Percentiles rank a stretch among this genome's conserved stretches.
phyloP scores from a whole-genome alignment of 371 early-diverging fungal genomes.

The Mycotypha africana region DNA sequence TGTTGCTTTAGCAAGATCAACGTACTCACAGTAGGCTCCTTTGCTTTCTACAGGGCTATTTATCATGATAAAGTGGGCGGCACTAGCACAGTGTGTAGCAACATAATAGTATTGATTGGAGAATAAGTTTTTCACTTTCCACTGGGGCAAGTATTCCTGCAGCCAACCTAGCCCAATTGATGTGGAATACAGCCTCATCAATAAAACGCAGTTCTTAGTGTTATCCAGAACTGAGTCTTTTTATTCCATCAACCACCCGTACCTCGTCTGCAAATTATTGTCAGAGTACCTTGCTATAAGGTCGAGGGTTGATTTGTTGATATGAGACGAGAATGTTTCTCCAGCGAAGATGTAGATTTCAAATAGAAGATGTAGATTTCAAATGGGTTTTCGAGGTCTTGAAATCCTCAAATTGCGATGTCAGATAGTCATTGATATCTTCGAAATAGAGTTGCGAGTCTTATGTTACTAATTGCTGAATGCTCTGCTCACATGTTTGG shows the following conservation, averaged over 20 bases:
- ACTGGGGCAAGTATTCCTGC: neutral
- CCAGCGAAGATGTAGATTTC: too few relatives aligned
- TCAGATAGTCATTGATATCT: conserved; percentile 5
- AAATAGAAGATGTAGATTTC: conserved; percentile 4
- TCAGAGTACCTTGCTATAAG: conserved; percentile 8
- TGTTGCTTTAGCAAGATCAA: too few relatives aligned
- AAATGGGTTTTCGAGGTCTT: conserved; percentile 8
- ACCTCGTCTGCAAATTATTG: conserved; percentile 6
- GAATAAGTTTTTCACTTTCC: neutral
- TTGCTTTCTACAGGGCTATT: too few relatives aligned
- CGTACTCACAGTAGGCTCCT: too few relatives aligned
- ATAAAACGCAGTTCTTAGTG: conserved; percentile 1
- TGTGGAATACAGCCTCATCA: conserved; percentile 4
- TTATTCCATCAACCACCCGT: conserved; percentile 1
- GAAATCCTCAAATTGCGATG: conserved; percentile 8
- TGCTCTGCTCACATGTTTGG: conserved; percentile 1
- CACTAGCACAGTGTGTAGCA: too few relatives aligned
- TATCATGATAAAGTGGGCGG: too few relatives aligned
- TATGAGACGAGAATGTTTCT: neutral
- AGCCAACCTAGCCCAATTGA: neutral
- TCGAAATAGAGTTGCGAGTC: conserved; percentile 1
- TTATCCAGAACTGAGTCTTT: neutral
- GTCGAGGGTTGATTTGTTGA: conserved; percentile 9
- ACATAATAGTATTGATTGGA: neutral
- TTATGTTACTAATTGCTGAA: conserved; percentile 4